These are phyloP conservation scores for Penicillium frequentans DNA, from an alignment of 2,329 filamentous ascomycete genomes.

Conservation along the genomic window DNA sequence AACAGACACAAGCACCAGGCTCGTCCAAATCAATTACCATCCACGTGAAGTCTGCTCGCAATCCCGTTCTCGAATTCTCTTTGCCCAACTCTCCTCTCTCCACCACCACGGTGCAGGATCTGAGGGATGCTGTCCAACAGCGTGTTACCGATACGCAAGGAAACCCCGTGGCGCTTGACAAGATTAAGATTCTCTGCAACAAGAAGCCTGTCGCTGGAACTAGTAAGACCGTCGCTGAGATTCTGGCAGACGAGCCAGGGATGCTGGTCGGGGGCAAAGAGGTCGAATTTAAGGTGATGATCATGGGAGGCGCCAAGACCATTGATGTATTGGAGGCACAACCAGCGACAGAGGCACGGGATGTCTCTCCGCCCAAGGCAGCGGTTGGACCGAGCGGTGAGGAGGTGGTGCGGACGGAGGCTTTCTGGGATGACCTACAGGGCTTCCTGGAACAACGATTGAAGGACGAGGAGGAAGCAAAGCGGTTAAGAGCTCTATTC, in stretches of 20 bases:
- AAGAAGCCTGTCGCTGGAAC: conserved; percentile 78
- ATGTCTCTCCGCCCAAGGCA: conserved; percentile 30
- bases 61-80: conserved; percentile 67
- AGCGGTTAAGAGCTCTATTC: conserved; percentile 67
- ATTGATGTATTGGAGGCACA: conserved; percentile 35
- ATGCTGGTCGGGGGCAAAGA: conserved; percentile 40
- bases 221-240: conserved; percentile 76
- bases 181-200: conserved; percentile 81
- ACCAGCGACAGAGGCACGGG: conserved; percentile 32
- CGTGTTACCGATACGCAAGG: conserved; percentile 55
- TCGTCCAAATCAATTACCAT: conserved; percentile 41
- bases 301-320: conserved; percentile 69
- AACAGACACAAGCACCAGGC: conserved; percentile 34
- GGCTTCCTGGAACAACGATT: conserved; percentile 78
- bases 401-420: conserved; percentile 65
- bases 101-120: conserved; percentile 72
- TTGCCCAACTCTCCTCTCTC: conserved; percentile 61
- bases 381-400: conserved; percentile 57
- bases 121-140: conserved; percentile 69
- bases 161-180: conserved; percentile 54
- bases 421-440: conserved; percentile 84
- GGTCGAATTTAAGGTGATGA: conserved; percentile 83
- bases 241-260: conserved; percentile 59
- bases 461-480: conserved; percentile 66
- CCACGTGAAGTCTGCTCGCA: conserved; percentile 62